phyloP scores from a whole-genome alignment of 2,329 filamentous ascomycete species.

The Phialemoniopsis sp. region DNA sequence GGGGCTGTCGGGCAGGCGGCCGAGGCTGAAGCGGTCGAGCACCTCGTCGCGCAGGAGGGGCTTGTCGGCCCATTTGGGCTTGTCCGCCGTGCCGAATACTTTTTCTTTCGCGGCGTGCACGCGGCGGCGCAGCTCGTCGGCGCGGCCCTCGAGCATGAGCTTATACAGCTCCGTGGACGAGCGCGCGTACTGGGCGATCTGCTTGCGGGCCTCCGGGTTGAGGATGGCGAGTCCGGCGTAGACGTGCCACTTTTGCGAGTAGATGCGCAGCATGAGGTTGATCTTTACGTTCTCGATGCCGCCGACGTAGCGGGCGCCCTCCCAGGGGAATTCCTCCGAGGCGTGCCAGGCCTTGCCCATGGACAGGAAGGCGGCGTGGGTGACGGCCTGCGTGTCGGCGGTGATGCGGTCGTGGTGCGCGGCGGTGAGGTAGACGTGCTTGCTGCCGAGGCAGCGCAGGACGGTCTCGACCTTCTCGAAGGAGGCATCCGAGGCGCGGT shows the following conservation, averaged over 20 bases:
- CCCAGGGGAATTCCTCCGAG: slow-evolving; percentile 95
- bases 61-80: slow-evolving; percentile 52
- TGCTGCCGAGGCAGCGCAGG: slow-evolving; percentile 78
- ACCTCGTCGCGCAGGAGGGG: slow-evolving; percentile 77
- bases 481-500: slow-evolving; percentile 75
- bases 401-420: slow-evolving; percentile 93
- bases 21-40: slow-evolving; percentile 84
- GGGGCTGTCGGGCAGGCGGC: slow-evolving; percentile 45
- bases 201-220: slow-evolving; percentile 85
- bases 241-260: slow-evolving; percentile 98
- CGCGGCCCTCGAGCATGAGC: slow-evolving; percentile 86
- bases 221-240: slow-evolving; percentile 96
- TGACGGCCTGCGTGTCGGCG: slow-evolving; percentile 96
- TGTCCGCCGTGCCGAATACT: slow-evolving; percentile 65
- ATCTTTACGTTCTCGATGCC: slow-evolving; percentile 99
- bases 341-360: slow-evolving; percentile 99
- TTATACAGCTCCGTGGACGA: slow-evolving; percentile 94
- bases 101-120: slow-evolving; percentile 63
- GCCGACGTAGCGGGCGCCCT: slow-evolving; percentile 89
- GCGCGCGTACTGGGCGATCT: slow-evolving; percentile 91
- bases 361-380: slow-evolving; percentile 91
- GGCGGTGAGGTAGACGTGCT: slow-evolving; percentile 82
- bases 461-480: slow-evolving; percentile 77
- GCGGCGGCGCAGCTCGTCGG: slow-evolving; percentile 66
- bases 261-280: slow-evolving; percentile 95